A percentile compares a stretch with the other conserved stretches of the same genome.
Evolutionary conservation across 2,329 filamentous ascomycete genomes (phyloP).

Genomic region (Neonectria magnoliae): DNA sequence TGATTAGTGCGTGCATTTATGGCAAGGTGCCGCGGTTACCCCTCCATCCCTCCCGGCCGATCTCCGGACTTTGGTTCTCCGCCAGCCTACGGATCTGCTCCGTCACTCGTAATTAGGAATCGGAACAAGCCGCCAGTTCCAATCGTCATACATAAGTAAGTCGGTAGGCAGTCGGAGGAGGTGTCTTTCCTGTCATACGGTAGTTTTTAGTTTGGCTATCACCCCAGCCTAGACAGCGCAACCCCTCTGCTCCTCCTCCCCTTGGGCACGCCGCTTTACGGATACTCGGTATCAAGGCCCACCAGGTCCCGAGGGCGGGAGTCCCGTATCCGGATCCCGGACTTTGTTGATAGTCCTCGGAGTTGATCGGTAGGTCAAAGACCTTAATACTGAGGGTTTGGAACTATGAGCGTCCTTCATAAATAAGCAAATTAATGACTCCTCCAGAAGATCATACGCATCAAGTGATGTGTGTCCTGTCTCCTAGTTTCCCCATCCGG

Average conservation of each 20-base stretch:
- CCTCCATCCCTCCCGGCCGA: neutral
- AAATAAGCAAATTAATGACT: neutral
- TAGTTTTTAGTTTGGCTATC: neutral
- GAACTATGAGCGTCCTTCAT: neutral
- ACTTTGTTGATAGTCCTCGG: neutral
- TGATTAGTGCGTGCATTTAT: neutral
- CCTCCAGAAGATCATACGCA: neutral
- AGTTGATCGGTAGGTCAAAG: neutral
- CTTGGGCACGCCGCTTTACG: neutral
- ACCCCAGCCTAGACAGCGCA: neutral
- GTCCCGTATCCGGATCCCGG: constrained; percentile 5
- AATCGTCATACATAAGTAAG: neutral
- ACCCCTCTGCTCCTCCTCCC: neutral
- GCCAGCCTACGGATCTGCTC: neutral
- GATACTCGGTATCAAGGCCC: neutral
- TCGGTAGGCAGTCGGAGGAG: neutral
- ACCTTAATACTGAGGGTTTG: neutral
- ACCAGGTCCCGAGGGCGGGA: constrained; percentile 2
- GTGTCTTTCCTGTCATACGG: neutral
- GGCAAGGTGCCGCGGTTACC: neutral
- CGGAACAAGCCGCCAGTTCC: neutral
- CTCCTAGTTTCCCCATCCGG: neutral
- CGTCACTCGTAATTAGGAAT: neutral
- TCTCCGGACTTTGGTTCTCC: neutral
- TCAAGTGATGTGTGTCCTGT: neutral